Percentiles rank a stretch among this genome's conserved stretches.
phyloP scores from a whole-genome alignment of 148 eudicot genomes.

The Nepenthes gracilis region DNA sequence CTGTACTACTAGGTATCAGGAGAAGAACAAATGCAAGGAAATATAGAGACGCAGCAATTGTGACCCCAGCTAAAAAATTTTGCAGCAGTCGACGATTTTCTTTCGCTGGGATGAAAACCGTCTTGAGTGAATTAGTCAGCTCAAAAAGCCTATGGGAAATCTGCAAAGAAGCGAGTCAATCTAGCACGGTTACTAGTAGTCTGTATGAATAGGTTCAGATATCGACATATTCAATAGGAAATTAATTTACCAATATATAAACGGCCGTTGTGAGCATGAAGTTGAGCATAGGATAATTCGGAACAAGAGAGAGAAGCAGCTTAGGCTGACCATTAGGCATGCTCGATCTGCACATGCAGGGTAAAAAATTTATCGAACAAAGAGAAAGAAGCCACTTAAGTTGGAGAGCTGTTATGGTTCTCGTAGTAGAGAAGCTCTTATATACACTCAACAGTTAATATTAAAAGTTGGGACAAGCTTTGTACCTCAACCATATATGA shows the following conservation, averaged over 20 bases:
- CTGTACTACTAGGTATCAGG: conserved; percentile 46
- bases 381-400: not conserved
- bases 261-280: conserved; percentile 91
- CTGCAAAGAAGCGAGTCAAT: conserved; percentile 27
- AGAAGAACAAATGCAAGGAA: conserved; percentile 58
- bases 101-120: conserved; percentile 71
- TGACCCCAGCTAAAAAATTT: conserved; percentile 74
- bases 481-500: conserved; percentile 94
- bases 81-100: conserved; percentile 63
- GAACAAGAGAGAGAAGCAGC: conserved; percentile 80
- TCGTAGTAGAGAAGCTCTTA: too few species aligned
- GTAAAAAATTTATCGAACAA: not conserved
- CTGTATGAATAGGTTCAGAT: not conserved
- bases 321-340: conserved; percentile 97
- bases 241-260: conserved; percentile 58
- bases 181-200: not conserved
- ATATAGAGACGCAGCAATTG: conserved; percentile 58
- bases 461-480: conserved; percentile 1
- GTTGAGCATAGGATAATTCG: conserved; percentile 87
- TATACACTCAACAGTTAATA: too few species aligned
- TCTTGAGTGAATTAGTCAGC: conserved; percentile 68
- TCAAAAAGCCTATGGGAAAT: conserved; percentile 81
- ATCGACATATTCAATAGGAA: not conserved
- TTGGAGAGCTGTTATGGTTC: not conserved
- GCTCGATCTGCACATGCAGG: conserved; percentile 49